These are phyloP conservation scores for Aegle marmelos DNA, from an alignment of 345 rosid species.

Conservation along the genomic window DNA sequence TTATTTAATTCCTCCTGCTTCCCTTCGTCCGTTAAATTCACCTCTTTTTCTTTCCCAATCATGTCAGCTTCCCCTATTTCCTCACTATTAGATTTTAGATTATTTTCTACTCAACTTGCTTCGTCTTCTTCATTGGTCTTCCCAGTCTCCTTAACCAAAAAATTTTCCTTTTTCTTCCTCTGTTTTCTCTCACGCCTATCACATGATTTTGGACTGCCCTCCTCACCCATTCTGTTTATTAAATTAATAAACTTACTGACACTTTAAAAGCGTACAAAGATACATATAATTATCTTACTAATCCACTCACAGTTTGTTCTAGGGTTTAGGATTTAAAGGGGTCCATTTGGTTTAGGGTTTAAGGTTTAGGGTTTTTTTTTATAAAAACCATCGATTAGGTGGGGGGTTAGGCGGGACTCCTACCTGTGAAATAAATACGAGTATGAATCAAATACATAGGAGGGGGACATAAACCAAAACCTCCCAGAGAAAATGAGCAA, in stretches of 20 bases:
- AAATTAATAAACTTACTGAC: background rate
- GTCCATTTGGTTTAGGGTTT: no score
- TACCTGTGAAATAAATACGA: no score
- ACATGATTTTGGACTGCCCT: background rate
- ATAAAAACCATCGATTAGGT: no score
- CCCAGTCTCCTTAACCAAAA: background rate
- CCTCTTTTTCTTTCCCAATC: conserved; percentile 8
- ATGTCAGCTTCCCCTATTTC: background rate
- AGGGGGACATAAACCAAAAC: no score
- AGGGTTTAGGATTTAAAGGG: no score
- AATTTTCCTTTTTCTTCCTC: conserved; percentile 7
- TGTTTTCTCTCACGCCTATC: background rate
- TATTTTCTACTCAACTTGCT: background rate
- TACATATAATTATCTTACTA: background rate
- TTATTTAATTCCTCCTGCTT: background rate
- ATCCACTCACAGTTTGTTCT: no score
- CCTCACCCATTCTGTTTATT: conserved; percentile 16
- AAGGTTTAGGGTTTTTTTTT: no score
- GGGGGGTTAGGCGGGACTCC: no score
- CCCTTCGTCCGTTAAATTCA: background rate
- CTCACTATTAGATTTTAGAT: background rate
- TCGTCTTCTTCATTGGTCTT: background rate
- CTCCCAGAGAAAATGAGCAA: no score
- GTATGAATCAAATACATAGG: no score
- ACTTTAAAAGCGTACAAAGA: background rate